Base-by-base conservation (phyloP, 805 yeast genomes). In the Zygosaccharomyces kombuchaensis region DNA sequence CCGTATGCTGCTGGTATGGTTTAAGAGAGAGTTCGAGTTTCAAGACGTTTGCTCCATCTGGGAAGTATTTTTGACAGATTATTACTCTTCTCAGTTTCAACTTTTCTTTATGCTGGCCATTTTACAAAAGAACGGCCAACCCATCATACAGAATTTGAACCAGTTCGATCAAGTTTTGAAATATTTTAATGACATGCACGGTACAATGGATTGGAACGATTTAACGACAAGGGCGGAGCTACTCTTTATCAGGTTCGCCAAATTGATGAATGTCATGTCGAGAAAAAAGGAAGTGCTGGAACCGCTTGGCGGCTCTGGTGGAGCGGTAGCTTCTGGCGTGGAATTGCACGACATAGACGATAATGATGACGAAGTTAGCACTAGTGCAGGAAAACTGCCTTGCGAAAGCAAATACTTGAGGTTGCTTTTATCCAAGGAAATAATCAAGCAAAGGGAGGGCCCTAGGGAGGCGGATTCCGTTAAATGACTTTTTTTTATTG, bases 1-100 rank as follows among this genome's bases (percentile, higher is more conserved):
- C 72, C 73, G 98, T 49, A 91, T 93, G 98, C 69, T 93, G 12
- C 71, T 93, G 32, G 97, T 93, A 2, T 90, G 96, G 96, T 93
- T 78, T 63, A 93, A 93, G 63, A 78, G 99, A 40, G 99, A 93
- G 59, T 83, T 93, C 52, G 76, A 75, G 22, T 86, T 91, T 77
- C 78, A 77, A 39, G 87, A 87, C 44, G 85, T 87, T 1, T 68
- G 85, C 59, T 71, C 77, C 23, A 72, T 91, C n/a, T 91, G 98
- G 98, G 99, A 91, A 60, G 81, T 85, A 2, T 70, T 93, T 38
- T 87, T 93, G 82, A 91, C 98, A 0, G 91, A 91, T 66, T 84
- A 70, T 57, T 81, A 87, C 58, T 78, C 91, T 0, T 81, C 93
- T 5, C 97, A 93, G 63, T 90, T 84, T 63, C 95, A 89, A 55